Conservation (phyloP, 2,329 filamentous ascomycete genomes). For the Hymenoscyphus infarciens region DNA sequence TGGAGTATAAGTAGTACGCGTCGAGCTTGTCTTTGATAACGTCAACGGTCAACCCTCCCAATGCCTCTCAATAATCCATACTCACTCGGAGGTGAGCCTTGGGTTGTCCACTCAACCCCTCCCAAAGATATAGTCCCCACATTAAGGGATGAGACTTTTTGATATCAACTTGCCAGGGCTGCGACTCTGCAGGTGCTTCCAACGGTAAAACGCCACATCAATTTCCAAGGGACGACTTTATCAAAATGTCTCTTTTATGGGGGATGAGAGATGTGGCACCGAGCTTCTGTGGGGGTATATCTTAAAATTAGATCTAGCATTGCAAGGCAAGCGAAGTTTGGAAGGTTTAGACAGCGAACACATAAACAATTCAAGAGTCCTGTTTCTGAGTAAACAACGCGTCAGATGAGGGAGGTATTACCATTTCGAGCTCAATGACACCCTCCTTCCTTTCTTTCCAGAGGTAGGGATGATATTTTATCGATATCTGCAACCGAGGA, state of each 20-base stretch:
- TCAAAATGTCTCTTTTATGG: not conserved
- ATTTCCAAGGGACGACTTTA: not conserved
- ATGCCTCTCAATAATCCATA: constrained; percentile 13
- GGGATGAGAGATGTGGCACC: not conserved
- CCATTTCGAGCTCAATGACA: not conserved
- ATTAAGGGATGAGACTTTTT: constrained; percentile 12
- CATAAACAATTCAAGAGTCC: not conserved
- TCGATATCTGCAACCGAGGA: constrained; percentile 9
- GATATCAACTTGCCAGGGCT: not conserved
- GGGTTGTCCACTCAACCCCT: not conserved
- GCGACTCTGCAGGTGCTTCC: not conserved
- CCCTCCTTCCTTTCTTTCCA: constrained; percentile 1
- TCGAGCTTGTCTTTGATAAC: constrained; percentile 16
- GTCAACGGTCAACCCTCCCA: constrained; percentile 8
- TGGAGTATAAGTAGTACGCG: constrained; percentile 20
- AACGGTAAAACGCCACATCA: constrained; percentile 6
- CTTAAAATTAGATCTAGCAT: not conserved
- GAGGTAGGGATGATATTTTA: constrained; percentile 3
- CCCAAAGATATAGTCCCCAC: constrained; percentile 8
- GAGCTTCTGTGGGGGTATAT: not conserved
- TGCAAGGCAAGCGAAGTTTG: not conserved
- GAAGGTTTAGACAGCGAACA: not conserved
- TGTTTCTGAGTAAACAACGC: not conserved
- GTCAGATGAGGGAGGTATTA: not conserved
- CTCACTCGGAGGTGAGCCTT: constrained; percentile 6